Evolutionary conservation across 2,329 filamentous ascomycete species (phyloP), one percentile per base, ranked within the genome.

Genomic region (Neofusicoccum laricinum): DNA sequence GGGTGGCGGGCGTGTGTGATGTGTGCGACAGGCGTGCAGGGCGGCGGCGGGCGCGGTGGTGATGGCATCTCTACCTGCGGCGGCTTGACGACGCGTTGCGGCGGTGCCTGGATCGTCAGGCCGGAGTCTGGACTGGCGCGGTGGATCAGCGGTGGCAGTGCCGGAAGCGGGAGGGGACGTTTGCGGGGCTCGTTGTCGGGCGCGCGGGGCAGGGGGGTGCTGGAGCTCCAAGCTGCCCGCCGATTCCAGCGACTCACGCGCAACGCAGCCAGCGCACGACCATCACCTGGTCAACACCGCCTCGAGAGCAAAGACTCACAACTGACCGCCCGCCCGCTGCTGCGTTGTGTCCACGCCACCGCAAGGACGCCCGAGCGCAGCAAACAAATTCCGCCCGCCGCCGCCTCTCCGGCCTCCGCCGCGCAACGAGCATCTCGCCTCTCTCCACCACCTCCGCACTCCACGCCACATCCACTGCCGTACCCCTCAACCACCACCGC

Each of bases 231-330:
- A 59, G 55, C 55, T 59, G 25, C 38, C 55, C n/a, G 32, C 49
- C 17, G 19, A 10, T n/a, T 50, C 46, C n/a, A 15, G 15, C 49
- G 25, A 36, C 49, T 51, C 49, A 51, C 49, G 51, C 36, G 51
- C 51, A 30, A 57, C 19, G 30, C 51, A 36, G 55, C 55, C 55
- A 46, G 55, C 55, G 55, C 55, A 59, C 53, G 55, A 32, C 51
- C 51, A 57, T 57, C 51, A 43, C 51, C 51, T 43, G 51, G 51
- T 45, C 30, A 59, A 59, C 55, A 58, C 53, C 51, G 51, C 51
- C 51, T 41, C 51, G 51, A 41, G 17, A 57, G 40, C 53, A 58
- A 46, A 41, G 41, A 59, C 55, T 11, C 8, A 36, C 55, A 25
- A 34, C 55, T 59, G 55, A 59, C 55, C 55, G 41, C 40, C 55